Evolutionary conservation across 2,329 filamentous ascomycete genomes (phyloP), one percentile per base, ranked within the genome.

Genomic region (Hymenoscyphus repandus): DNA sequence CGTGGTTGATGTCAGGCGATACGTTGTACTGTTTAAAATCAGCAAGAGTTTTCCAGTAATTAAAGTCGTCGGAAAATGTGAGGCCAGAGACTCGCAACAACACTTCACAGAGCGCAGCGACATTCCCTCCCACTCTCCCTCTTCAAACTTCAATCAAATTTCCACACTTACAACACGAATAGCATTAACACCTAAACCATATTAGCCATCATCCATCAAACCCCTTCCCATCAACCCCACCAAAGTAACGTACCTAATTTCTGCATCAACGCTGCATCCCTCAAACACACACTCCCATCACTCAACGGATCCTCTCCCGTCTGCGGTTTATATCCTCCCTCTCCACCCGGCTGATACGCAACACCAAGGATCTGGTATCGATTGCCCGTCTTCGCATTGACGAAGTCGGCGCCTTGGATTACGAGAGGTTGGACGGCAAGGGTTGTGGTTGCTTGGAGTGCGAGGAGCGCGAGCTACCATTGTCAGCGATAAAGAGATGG

Each of bases 301-400:
- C 78, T 83, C 32, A 86, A 73, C 31, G 82, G 79, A 63, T 86
- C 82, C 57, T 74, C 72, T 46, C 75, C 74, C 12, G 69, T 65
- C 1, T 61, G 59, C 42, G 80, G 77, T 60, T 83, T 70, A 69
- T 82, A 85, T 42, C 77, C 81, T 40, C 81, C 74, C 54, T 78
- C 79, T 56, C 83, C 83, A 54, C 81, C 83, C 39, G 83, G 83
- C 66, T 86, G 83, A 70, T 86, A 87, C 64, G 82, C 83, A 59
- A 83, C 76, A 59, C 83, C 83, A 45, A 84, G 75, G 53, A 87
- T 74, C 70, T 85, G 79, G 69, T 85, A 85, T 55, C 76, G 76
- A 62, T 80, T 72, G 53, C 79, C 79, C 18, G 74, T 79, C 52
- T 69, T 68, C 38, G 77, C 70, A 68, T 84, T 81, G 66, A 85